Evolutionary conservation across 768 basidiomycete species (phyloP), one percentile per base, ranked within the genome.

Genomic region (Hygrocybe coccinea): DNA sequence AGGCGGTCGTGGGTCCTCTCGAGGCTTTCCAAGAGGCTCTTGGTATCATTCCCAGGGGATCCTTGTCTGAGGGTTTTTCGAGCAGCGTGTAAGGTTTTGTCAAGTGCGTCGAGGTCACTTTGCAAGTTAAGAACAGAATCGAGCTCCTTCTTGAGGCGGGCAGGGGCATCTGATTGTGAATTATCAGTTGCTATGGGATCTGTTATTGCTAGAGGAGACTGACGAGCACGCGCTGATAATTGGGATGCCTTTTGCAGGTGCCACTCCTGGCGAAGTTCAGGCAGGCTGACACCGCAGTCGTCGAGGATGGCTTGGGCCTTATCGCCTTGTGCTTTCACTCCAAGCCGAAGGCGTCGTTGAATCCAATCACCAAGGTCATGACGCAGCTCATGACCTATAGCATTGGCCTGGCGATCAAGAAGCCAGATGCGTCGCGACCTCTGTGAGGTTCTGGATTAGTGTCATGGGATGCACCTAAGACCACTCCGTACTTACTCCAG

Each of bases 361-460:
- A 75, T 60, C 72, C 71, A 77, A 3, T 59, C 52, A 0, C 74
- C 73, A 2, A 76, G 64, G 14, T 69, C 66, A 19, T 64, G 58
- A 6, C 56, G 57, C 5, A 67, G 53, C 10, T 70, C 67, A 0
- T 21, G 12, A 0, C 65, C 67, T 19, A 76, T 65, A 1, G 60
- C 62, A 0, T 51, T 46, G 0, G 65, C 62, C 19, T 73, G 70
- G 4, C 65, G 61, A 50, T 76, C 72, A 6, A 76, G 57, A 0
- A 73, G 48, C 67, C 70, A 75, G 1, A 73, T 60, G 1, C 68
- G 61, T 3, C 64, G 48, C 3, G 62, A 57, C n/a, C 61, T 56
- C 71, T 65, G 36, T 60, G 44, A 34, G 12, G 49, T 14, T 35
- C 14, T 8, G 37, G 17, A 15, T 57, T 46, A 54, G 21, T 19